Conservation (phyloP, 1,139 yeast genomes). For the Spathaspora sp. region DNA sequence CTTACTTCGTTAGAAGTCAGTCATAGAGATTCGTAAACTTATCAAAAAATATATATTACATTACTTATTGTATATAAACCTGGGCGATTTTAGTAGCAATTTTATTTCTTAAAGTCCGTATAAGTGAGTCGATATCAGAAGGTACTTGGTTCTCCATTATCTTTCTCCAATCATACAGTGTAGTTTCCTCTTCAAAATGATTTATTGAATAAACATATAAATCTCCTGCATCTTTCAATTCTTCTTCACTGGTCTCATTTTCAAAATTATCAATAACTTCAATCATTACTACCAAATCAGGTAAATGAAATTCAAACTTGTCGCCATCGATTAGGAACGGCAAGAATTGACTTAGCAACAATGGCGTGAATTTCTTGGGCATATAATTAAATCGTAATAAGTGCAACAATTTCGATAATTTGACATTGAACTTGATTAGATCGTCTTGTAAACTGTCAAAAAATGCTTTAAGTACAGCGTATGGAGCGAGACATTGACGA, state of each 20-base stretch:
- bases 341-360: constrained; percentile 49
- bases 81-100: constrained; percentile 38
- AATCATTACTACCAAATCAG: constrained; percentile 48
- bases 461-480: constrained; percentile 61
- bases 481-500: constrained; percentile 70
- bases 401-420: constrained; percentile 45
- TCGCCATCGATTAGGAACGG: constrained; percentile 36
- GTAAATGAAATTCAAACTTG: constrained; percentile 27
- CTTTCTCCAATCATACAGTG: constrained; percentile 37
- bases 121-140: constrained; percentile 15
- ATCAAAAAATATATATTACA: neutral
- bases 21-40: too few species aligned
- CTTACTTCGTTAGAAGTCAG: neutral
- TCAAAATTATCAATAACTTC: constrained; percentile 52
- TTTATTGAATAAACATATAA: constrained; percentile 32
- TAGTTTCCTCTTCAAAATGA: constrained; percentile 19
- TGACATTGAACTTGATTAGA: constrained; percentile 11
- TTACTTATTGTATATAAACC: constrained; percentile 28
- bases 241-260: constrained; percentile 22
- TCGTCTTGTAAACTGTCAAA: constrained; percentile 32
- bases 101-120: constrained; percentile 29
- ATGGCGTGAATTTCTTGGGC: constrained; percentile 57
- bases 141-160: constrained; percentile 15
- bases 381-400: constrained; percentile 64
- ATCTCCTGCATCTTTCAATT: constrained; percentile 29